Evolutionary conservation across 2,329 filamentous ascomycete species (phyloP).

Genomic region (Phyllosticta citribraziliensis): DNA sequence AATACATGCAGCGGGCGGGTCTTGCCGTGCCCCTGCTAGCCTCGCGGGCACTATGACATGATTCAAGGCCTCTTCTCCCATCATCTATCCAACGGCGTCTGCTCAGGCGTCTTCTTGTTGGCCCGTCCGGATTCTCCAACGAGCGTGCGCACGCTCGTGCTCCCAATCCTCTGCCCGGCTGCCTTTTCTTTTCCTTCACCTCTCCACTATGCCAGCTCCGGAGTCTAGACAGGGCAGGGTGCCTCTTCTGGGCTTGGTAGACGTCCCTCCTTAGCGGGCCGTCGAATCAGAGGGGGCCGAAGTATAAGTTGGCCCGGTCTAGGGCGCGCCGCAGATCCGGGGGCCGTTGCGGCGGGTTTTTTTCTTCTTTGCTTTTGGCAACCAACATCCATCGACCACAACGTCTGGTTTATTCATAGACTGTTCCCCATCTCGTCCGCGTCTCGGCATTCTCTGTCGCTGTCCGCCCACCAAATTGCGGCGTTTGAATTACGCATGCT

Average conservation of each 20-base stretch:
- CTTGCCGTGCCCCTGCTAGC: background rate
- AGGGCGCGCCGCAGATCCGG: background rate
- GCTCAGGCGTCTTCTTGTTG: background rate
- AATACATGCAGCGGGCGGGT: background rate
- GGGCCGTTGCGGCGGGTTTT: background rate
- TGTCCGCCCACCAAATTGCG: background rate
- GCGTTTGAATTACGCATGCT: background rate
- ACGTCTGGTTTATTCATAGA: background rate
- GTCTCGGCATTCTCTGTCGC: background rate
- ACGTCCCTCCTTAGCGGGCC: background rate
- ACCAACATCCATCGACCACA: background rate
- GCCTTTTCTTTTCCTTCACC: background rate
- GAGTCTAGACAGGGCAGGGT: background rate
- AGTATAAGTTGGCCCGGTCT: background rate
- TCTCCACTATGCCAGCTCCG: background rate
- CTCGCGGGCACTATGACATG: background rate
- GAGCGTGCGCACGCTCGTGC: background rate
- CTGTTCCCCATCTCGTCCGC: background rate
- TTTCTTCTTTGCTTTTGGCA: background rate
- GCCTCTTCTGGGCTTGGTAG: background rate
- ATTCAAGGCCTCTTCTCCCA: background rate
- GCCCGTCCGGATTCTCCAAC: background rate
- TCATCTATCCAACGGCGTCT: background rate
- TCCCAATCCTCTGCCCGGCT: background rate
- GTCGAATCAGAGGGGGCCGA: background rate